Percentiles rank a stretch among this genome's conserved stretches.
Conservation (phyloP, 495 filamentous ascomycete genomes). For the Darksidea phi region DNA sequence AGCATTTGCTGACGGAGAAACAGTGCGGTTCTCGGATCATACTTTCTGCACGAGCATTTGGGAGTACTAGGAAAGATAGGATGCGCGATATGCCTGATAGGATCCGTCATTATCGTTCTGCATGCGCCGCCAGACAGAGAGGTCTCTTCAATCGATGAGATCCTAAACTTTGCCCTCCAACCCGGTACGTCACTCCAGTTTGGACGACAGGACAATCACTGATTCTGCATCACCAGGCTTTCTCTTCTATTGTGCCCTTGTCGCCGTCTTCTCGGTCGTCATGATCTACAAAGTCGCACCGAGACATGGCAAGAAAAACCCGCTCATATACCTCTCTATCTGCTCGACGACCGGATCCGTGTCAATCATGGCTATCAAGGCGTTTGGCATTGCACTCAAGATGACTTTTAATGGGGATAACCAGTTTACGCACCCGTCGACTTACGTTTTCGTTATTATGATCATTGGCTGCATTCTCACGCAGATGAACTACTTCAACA, state of each 20-base stretch:
- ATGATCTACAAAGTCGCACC: constrained; percentile 97
- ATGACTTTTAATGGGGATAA: constrained; percentile 88
- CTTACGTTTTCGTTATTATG: constrained; percentile 94
- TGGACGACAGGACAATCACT: background rate
- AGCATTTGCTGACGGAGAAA: constrained; percentile 40
- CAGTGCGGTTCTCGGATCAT: constrained; percentile 85
- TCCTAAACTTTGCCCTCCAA: constrained; percentile 81
- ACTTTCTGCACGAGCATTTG: constrained; percentile 86
- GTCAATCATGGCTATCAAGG: constrained; percentile 98
- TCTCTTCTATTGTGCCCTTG: constrained; percentile 72
- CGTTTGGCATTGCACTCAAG: constrained; percentile 94
- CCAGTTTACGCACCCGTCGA: constrained; percentile 89
- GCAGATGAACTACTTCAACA: constrained; percentile 99
- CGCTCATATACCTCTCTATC: constrained; percentile 91
- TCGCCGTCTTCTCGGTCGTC: constrained; percentile 76
- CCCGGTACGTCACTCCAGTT: constrained; percentile 60
- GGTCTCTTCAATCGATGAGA: constrained; percentile 81
- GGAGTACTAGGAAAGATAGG: constrained; percentile 89
- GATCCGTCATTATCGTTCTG: constrained; percentile 94
- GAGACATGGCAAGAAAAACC: constrained; percentile 86
- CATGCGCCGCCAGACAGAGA: constrained; percentile 94
- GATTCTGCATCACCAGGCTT: constrained; percentile 60
- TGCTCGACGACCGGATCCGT: constrained; percentile 95
- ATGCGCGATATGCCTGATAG: constrained; percentile 93
- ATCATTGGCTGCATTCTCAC: constrained; percentile 90